Evolutionary conservation across 2,329 filamentous ascomycete genomes (phyloP).

Genomic region (Penicillium corylophilum): DNA sequence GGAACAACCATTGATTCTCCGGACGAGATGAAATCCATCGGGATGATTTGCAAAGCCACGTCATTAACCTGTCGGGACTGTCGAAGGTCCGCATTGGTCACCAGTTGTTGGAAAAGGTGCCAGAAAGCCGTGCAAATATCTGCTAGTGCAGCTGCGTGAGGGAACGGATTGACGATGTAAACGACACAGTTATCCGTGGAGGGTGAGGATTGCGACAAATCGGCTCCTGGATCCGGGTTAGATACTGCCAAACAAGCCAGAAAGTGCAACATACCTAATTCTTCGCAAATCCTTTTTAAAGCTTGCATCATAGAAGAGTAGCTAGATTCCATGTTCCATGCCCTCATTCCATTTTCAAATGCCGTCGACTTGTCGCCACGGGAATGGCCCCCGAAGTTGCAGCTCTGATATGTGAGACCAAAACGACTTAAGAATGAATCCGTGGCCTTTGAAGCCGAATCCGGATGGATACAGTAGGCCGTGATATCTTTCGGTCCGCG

Average conservation of each 20-base stretch:
- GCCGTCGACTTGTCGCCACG: conserved; percentile 43
- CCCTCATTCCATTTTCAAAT: conserved; percentile 38
- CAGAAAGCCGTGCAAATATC: conserved; percentile 60
- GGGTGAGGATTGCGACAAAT: conserved; percentile 34
- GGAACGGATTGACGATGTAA: conserved; percentile 60
- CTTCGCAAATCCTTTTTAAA: conserved; percentile 35
- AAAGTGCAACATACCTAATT: conserved; percentile 32
- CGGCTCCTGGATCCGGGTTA: conserved; percentile 25
- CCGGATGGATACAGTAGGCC: conserved; percentile 57
- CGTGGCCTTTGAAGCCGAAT: conserved; percentile 47
- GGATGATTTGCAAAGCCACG: conserved; percentile 59
- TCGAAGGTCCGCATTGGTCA: conserved; percentile 38
- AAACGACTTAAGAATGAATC: conserved; percentile 55
- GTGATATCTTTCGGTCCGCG: conserved; percentile 58
- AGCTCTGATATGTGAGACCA: conserved; percentile 55
- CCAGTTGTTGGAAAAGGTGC: conserved; percentile 56
- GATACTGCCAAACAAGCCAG: conserved; percentile 11
- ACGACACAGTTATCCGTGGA: conserved; percentile 51
- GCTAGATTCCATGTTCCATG: conserved; percentile 35
- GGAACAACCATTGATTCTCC: conserved; percentile 54
- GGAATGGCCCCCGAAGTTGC: conserved; percentile 55
- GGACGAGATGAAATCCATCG: conserved; percentile 54
- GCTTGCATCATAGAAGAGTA: conserved; percentile 38
- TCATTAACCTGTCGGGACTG: conserved; percentile 42
- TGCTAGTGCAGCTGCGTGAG: conserved; percentile 43